These are phyloP conservation scores for Medicago ruthenica DNA, from an alignment of 306 rosid genomes.

Conservation along the genomic window DNA sequence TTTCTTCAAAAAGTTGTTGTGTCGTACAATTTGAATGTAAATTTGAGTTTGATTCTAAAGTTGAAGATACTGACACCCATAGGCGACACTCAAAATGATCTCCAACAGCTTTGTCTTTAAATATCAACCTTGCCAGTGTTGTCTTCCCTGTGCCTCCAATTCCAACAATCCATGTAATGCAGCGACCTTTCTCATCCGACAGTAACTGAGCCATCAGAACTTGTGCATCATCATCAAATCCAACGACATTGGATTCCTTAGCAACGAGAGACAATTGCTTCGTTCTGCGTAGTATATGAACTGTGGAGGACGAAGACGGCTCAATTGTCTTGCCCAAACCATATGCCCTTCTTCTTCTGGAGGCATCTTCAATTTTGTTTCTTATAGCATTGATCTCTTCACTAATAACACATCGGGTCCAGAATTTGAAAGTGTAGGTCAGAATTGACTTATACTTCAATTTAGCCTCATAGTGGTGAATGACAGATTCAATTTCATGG, in stretches of 20 bases:
- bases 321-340: not conserved
- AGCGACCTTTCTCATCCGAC: not conserved
- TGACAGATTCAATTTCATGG: not conserved
- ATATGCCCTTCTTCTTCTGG: constrained; percentile 1
- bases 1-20: not conserved
- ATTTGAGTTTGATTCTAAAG: too few relatives aligned
- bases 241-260: constrained; percentile 11
- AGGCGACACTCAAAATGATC: not conserved
- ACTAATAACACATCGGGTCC: not conserved
- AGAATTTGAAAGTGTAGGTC: not conserved
- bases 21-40: not conserved
- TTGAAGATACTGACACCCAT: constrained; percentile 8
- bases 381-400: not conserved
- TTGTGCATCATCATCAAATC: constrained; percentile 41
- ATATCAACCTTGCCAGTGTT: constrained; percentile 38
- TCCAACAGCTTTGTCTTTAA: not conserved
- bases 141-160: constrained; percentile 51
- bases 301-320: not conserved
- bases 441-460: not conserved
- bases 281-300: constrained; percentile 1
- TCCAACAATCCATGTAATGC: constrained; percentile 43
- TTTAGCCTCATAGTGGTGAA: not conserved
- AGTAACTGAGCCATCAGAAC: constrained; percentile 27
- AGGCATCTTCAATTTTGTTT: constrained; percentile 24
- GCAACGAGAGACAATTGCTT: not conserved